These are phyloP conservation scores for Neofusicoccum ribis DNA, from an alignment of 2,329 filamentous ascomycete species.

Conservation along the genomic window DNA sequence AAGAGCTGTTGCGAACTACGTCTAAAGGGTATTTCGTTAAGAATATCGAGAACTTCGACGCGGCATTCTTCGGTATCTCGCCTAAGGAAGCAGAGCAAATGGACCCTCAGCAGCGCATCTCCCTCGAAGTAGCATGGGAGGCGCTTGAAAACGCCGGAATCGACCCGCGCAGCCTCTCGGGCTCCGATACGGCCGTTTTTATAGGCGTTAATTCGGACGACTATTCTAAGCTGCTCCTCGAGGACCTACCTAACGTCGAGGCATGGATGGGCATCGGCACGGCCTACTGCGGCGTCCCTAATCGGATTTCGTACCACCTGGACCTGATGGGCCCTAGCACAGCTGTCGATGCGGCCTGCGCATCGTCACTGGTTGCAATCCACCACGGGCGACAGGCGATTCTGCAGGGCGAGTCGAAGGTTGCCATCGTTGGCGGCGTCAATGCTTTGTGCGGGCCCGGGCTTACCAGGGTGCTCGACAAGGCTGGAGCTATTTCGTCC, in stretches of 20 bases:
- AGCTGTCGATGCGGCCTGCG: slow-evolving; percentile 40
- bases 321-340: slow-evolving; percentile 44
- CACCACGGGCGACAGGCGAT: slow-evolving; percentile 36
- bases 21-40: no score
- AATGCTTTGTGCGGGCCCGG: slow-evolving; percentile 37
- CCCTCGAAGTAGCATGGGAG: slow-evolving; percentile 24
- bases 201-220: slow-evolving; percentile 35
- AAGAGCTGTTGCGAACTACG: slow-evolving; percentile 24
- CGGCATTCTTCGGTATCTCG: slow-evolving; percentile 25
- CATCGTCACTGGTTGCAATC: slow-evolving; percentile 35
- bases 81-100: slow-evolving; percentile 25
- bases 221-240: slow-evolving; percentile 38
- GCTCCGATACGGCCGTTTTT: slow-evolving; percentile 28
- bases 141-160: slow-evolving; percentile 24
- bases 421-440: slow-evolving; percentile 36
- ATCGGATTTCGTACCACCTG: slow-evolving; percentile 37
- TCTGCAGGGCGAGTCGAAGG: slow-evolving; percentile 29
- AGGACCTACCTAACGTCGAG: slow-evolving; percentile 40
- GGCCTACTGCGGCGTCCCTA: slow-evolving; percentile 38
- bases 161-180: slow-evolving; percentile 22
- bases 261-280: slow-evolving; percentile 45
- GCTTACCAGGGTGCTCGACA: slow-evolving; percentile 34
- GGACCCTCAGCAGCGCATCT: slow-evolving; percentile 24
- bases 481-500: slow-evolving; percentile 30
- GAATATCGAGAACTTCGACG: slow-evolving; percentile 30